A percentile compares a stretch with the other conserved stretches of the same genome.
phyloP scores from a whole-genome alignment of 192 early-diverging fungal genomes.

The Entrophospora sp. region DNA sequence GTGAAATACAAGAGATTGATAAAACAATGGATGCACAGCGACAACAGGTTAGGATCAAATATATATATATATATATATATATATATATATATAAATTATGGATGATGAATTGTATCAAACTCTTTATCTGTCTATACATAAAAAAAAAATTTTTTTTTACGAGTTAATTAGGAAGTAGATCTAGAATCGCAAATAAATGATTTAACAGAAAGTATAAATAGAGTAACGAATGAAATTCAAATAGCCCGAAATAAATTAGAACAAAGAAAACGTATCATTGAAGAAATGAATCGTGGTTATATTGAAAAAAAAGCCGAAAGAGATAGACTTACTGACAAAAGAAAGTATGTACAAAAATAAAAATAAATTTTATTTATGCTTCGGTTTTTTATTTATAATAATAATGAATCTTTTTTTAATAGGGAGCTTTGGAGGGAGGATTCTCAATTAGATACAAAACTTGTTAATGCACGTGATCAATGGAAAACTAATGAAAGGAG shows the following conservation, averaged over 20 bases:
- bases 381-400: background rate
- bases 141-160: no score
- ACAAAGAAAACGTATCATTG: constrained; percentile 31
- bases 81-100: no score
- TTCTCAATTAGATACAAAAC: constrained; percentile 53
- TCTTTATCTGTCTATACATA: no score
- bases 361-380: background rate
- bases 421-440: constrained; percentile 89
- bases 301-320: constrained; percentile 37
- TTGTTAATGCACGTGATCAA: constrained; percentile 65
- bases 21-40: constrained; percentile 40
- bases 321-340: constrained; percentile 50
- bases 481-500: constrained; percentile 62
- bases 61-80: no score
- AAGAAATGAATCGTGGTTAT: constrained; percentile 32
- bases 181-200: constrained; percentile 32
- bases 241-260: constrained; percentile 28
- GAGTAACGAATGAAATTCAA: constrained; percentile 27
- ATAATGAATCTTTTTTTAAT: background rate
- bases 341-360: constrained; percentile 48
- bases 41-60: no score
- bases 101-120: no score
- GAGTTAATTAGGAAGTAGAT: constrained; percentile 16
- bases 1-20: constrained; percentile 62
- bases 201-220: constrained; percentile 21